Evolutionary conservation across 2,329 filamentous ascomycete species (phyloP), one percentile per base, ranked within the genome.

Genomic region (Arthrinium phaeospermum): DNA sequence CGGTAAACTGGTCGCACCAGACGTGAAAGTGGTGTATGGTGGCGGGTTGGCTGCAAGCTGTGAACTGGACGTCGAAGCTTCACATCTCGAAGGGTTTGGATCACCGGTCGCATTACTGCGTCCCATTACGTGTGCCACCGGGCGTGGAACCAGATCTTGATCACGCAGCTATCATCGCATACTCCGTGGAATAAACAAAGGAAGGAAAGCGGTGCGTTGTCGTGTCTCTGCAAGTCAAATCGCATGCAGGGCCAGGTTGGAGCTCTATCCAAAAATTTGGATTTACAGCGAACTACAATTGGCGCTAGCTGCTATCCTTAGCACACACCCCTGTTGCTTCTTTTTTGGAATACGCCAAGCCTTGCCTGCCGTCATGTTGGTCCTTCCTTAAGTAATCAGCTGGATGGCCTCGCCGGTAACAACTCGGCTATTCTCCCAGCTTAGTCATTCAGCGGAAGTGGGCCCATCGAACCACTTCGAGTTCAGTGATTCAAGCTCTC

Each of bases 21-120:
- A 37, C 4, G 57, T 14, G 57, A 24, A 22, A n/a, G 34, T 41
- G 41, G 46, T 69, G 67, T 71, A 69, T 69, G 64, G 44, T 44
- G 51, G 70, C 71, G 53, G 69, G 61, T 70, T n/a, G 68, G 70
- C 70, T 51, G 75, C 68, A 72, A 70, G 75, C 73, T 72, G 73
- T 76, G 71, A 70, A 74, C 53, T 71, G 75, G 72, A 71, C 72
- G 73, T 72, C 75, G 76, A 73, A 76, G 76, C 76, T 78, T 79
- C 77, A 80, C 78, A 79, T 81, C 73, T 79, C 78, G 78, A 74
- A 77, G 70, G 44, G 69, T 69, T 74, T 74, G 77, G 74, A 74
- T 75, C 78, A 74, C 78, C 76, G 77, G 71, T 80, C 78, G 79
- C 80, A 81, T 81, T 79, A 80, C 80, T 80, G 77, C 76, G 69